phyloP scores from a whole-genome alignment of 148 eudicot genomes.

The Persicaria maculosa region DNA sequence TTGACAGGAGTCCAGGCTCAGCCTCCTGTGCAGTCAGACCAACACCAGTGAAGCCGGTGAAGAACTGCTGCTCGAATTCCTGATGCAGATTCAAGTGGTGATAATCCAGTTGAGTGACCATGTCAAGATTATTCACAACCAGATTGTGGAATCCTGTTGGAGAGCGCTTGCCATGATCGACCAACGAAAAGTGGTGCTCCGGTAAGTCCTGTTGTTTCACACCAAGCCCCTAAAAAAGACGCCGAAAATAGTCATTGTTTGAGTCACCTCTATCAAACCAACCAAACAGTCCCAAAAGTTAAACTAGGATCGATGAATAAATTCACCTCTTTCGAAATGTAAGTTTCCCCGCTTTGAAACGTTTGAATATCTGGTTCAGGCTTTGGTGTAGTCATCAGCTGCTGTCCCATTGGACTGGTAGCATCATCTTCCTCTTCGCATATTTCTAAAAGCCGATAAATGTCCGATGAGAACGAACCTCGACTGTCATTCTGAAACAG shows the following conservation, averaged over 20 bases:
- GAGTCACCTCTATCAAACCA: background rate
- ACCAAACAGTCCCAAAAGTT: background rate
- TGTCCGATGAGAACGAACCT: conserved; percentile 73
- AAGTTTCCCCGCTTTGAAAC: conserved; percentile 25
- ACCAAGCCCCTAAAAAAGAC: conserved; percentile 38
- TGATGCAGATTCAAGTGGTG: conserved; percentile 48
- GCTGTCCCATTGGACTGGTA: conserved; percentile 51
- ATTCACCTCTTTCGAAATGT: conserved; percentile 47
- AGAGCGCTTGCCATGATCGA: conserved; percentile 50
- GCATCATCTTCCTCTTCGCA: conserved; percentile 99
- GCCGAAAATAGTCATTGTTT: background rate
- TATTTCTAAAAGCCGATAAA: conserved; percentile 63
- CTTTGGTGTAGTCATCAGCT: conserved; percentile 47
- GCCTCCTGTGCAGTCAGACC: conserved; percentile 39
- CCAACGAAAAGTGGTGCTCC: conserved; percentile 36
- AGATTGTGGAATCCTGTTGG: conserved; percentile 35
- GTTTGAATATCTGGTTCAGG: conserved; percentile 65
- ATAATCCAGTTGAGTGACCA: conserved; percentile 52
- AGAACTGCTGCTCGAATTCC: conserved; percentile 42
- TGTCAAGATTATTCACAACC: conserved; percentile 31
- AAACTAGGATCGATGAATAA: background rate
- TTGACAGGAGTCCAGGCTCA: conserved; percentile 40
- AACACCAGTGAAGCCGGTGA: conserved; percentile 37
- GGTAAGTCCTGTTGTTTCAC: conserved; percentile 45
- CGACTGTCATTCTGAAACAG: conserved; percentile 68